Evolutionary conservation across 192 early-diverging fungal species (phyloP).

Genomic region (Entomortierella lignicola): DNA sequence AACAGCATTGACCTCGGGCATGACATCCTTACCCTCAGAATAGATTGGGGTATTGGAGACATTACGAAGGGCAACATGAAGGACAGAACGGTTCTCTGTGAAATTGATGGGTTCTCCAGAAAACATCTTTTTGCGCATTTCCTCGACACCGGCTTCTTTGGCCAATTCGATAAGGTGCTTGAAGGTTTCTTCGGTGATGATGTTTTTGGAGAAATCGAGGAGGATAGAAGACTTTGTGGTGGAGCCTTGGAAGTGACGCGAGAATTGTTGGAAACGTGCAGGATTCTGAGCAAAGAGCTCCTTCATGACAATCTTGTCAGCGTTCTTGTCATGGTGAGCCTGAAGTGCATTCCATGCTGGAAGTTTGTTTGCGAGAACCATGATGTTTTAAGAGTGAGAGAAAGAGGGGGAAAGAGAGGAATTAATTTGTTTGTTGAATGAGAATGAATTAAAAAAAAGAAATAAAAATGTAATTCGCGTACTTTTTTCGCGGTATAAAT

Average conservation of each 20-base stretch:
- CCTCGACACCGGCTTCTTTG: constrained; percentile 85
- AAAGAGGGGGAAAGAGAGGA: background rate
- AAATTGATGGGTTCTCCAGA: constrained; percentile 96
- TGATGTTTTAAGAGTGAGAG: constrained; percentile 21
- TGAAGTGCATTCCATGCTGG: constrained; percentile 90
- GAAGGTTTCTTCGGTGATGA: constrained; percentile 85
- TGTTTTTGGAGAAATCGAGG: constrained; percentile 98
- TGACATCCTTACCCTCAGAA: constrained; percentile 90
- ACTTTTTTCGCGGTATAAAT: background rate
- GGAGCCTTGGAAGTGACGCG: constrained; percentile 72
- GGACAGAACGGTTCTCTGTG: constrained; percentile 95
- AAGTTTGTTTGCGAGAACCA: constrained; percentile 83
- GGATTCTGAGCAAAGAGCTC: constrained; percentile 83
- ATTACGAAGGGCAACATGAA: constrained; percentile 96
- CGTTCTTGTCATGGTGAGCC: constrained; percentile 83
- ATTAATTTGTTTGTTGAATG: background rate
- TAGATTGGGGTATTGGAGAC: constrained; percentile 84
- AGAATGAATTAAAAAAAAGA: constrained; percentile 8
- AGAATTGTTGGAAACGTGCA: constrained; percentile 83
- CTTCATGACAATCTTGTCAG: constrained; percentile 80
- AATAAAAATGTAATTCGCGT: constrained; percentile 8
- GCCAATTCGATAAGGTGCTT: constrained; percentile 84
- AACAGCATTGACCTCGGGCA: constrained; percentile 95
- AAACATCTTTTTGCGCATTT: constrained; percentile 94
- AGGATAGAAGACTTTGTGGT: constrained; percentile 77